These are phyloP conservation scores for Talinum fruticosum DNA, from an alignment of 148 eudicot species.

Conservation along the genomic window DNA sequence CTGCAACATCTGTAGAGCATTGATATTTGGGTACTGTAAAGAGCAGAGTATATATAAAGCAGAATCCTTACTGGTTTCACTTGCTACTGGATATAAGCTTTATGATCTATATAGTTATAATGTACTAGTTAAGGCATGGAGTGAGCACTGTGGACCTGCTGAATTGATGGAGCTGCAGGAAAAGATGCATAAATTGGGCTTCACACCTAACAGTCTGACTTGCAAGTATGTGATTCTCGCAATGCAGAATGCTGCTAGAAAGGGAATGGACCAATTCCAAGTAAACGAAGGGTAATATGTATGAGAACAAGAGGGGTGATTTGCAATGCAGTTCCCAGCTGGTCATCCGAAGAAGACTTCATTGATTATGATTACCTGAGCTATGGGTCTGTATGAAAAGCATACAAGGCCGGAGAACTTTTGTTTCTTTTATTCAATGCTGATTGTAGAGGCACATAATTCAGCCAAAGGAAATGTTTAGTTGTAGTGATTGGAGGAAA, in stretches of 20 bases:
- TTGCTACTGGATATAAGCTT: slow-evolving; percentile 49
- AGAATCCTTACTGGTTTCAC: slow-evolving; percentile 44
- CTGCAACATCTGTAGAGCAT: slow-evolving; percentile 47
- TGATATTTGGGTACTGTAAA: slow-evolving; percentile 55
- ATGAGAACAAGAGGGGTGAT: not conserved
- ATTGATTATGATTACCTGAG: too few species aligned
- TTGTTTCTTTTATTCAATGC: too few species aligned
- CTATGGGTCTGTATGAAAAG: too few species aligned
- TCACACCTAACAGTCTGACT: slow-evolving; percentile 53
- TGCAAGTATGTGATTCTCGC: slow-evolving; percentile 64
- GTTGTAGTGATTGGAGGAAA: too few species aligned
- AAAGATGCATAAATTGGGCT: slow-evolving; percentile 72
- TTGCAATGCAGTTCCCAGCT: too few species aligned
- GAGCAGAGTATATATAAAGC: slow-evolving; percentile 45
- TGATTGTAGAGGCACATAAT: too few species aligned
- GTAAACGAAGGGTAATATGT: not conserved
- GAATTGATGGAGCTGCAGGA: slow-evolving; percentile 64
- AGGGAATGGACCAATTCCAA: slow-evolving; percentile 12
- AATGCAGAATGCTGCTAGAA: slow-evolving; percentile 35
- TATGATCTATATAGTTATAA: slow-evolving; percentile 62
- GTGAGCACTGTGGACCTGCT: slow-evolving; percentile 43
- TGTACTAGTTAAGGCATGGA: slow-evolving; percentile 40
- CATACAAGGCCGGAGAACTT: too few species aligned
- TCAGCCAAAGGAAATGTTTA: too few species aligned
- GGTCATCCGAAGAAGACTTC: too few species aligned